A percentile compares a stretch with the other conserved stretches of the same genome.
Evolutionary conservation across 2,329 filamentous ascomycete genomes (phyloP).

Genomic region (Epichloe elymi): DNA sequence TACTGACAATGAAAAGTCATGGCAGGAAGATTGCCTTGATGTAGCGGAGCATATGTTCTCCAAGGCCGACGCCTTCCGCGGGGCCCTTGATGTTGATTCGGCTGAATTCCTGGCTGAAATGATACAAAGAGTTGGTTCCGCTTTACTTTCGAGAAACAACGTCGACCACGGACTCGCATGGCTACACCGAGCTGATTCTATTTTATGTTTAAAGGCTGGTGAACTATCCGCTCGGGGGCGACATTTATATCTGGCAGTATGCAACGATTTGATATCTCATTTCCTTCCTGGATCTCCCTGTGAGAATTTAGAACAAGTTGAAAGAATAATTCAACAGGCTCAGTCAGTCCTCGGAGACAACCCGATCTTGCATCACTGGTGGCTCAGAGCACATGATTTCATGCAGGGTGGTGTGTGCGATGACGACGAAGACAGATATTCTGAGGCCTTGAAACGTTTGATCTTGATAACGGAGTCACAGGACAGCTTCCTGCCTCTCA

Average conservation of each 20-base stretch:
- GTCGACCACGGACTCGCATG: constrained; percentile 50
- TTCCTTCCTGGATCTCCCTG: constrained; percentile 34
- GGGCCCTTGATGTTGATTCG: constrained; percentile 30
- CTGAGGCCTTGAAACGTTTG: constrained; percentile 45
- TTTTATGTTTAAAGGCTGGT: constrained; percentile 41
- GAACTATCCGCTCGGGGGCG: constrained; percentile 43
- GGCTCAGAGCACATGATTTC: constrained; percentile 50
- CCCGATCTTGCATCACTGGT: constrained; percentile 52
- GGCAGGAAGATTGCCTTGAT: constrained; percentile 59
- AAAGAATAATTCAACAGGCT: constrained; percentile 44
- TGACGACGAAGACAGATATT: constrained; percentile 36
- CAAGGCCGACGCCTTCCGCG: constrained; percentile 35
- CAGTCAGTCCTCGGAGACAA: constrained; percentile 51
- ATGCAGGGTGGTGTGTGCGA: constrained; percentile 24
- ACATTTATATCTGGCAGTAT: constrained; percentile 53
- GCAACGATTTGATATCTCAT: constrained; percentile 48
- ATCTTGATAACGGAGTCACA: constrained; percentile 46
- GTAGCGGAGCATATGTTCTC: constrained; percentile 67
- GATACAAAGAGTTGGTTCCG: constrained; percentile 59
- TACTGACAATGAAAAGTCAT: constrained; percentile 40
- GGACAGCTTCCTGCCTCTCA: constrained; percentile 48
- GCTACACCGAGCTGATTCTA: constrained; percentile 54
- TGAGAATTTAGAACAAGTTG: constrained; percentile 36
- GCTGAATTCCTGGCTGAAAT: constrained; percentile 53
- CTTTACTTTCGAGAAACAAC: constrained; percentile 38